Conservation (phyloP, 2,329 filamentous ascomycete species). For the Beauveria sp. region DNA sequence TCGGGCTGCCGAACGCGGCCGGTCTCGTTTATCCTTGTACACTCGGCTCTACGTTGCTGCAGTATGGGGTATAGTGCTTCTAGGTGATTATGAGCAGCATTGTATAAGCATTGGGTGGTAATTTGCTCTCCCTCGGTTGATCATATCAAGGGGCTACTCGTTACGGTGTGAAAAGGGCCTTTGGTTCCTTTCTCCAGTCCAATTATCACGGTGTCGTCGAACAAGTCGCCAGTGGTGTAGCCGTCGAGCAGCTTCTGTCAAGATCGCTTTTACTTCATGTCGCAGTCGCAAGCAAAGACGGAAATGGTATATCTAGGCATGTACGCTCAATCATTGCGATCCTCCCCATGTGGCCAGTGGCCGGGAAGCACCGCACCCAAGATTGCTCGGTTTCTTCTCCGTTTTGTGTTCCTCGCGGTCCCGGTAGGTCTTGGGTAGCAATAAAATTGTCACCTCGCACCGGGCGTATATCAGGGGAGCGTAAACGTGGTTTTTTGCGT, state of each 20-base stretch:
- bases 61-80: too few relatives aligned
- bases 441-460: conserved; percentile 35
- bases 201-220: neutral
- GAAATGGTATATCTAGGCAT: conserved; percentile 21
- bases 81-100: too few relatives aligned
- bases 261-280: neutral
- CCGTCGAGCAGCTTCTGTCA: neutral
- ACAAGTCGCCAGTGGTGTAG: neutral
- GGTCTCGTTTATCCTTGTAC: too few relatives aligned
- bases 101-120: too few relatives aligned
- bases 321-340: conserved; percentile 55
- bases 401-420: conserved; percentile 40
- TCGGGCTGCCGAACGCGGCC: too few relatives aligned
- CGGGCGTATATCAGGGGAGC: conserved; percentile 33
- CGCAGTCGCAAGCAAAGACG: neutral
- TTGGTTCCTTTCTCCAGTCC: too few relatives aligned
- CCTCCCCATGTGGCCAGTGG: conserved; percentile 39
- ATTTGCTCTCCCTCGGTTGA: neutral
- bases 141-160: too few relatives aligned
- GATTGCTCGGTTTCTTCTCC: conserved; percentile 50
- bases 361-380: conserved; percentile 51
- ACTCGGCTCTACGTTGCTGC: too few relatives aligned
- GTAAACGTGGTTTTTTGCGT: conserved; percentile 40
- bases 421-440: conserved; percentile 40
- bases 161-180: too few relatives aligned